phyloP scores from a whole-genome alignment of 1,284 basidiomycete species.

The Ganoderma meredithae region DNA sequence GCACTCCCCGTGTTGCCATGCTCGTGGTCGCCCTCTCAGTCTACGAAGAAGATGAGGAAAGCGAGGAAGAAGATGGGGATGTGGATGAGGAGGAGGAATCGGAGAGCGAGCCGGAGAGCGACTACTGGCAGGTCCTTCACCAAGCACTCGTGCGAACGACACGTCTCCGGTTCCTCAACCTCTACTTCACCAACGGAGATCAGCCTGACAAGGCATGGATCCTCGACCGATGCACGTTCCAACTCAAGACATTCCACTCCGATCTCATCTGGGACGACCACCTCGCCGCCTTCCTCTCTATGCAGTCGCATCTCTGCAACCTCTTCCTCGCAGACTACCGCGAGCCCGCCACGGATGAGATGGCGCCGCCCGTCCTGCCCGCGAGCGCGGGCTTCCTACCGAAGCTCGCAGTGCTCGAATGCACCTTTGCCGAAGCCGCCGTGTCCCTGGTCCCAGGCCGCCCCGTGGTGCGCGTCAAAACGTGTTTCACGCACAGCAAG shows the following conservation, averaged over 20 bases:
- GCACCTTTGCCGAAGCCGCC: conserved; percentile 71
- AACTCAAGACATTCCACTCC: conserved; percentile 64
- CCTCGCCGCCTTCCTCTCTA: conserved; percentile 61
- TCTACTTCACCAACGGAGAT: conserved; percentile 53
- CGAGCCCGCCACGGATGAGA: conserved; percentile 34
- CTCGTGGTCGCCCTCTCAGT: conserved; percentile 64
- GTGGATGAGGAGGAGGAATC: conserved; percentile 22
- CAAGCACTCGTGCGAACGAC: conserved; percentile 52
- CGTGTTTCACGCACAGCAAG: conserved; percentile 67
- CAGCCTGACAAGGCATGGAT: conserved; percentile 60
- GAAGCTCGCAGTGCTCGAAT: conserved; percentile 60
- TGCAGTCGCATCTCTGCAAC: conserved; percentile 58
- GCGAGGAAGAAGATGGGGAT: conserved; percentile 28
- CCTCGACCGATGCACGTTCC: conserved; percentile 55
- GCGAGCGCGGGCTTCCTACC: conserved; percentile 50
- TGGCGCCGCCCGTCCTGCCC: conserved; percentile 26
- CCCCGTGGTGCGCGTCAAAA: conserved; percentile 66
- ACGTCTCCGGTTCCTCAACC: conserved; percentile 57
- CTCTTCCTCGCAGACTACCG: conserved; percentile 67
- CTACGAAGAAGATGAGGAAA: conserved; percentile 41
- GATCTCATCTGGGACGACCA: conserved; percentile 68
- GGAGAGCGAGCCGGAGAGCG: conserved; percentile 39
- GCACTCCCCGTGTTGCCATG: conserved; percentile 52
- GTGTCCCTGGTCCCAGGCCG: conserved; percentile 59
- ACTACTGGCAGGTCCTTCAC: conserved; percentile 59